A percentile compares a stretch with the other conserved stretches of the same genome.
Evolutionary conservation across 2,329 filamentous ascomycete species (phyloP).

Genomic region (Venturia carpophila): DNA sequence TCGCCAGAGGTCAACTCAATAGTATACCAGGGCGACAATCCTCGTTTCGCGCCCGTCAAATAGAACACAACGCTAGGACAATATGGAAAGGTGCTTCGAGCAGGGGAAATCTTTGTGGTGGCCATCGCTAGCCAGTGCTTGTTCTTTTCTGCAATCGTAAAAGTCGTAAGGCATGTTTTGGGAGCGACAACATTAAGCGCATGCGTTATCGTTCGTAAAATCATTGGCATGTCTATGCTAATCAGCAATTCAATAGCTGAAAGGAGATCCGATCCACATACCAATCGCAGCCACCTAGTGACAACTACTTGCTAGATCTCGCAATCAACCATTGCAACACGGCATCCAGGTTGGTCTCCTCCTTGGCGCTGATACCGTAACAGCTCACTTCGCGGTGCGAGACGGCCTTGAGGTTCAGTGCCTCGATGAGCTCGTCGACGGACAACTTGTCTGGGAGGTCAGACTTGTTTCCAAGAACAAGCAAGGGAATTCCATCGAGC

Average conservation of each 20-base stretch:
- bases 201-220: constrained; percentile 11
- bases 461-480: constrained; percentile 95
- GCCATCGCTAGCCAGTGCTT: constrained; percentile 15
- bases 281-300: neutral
- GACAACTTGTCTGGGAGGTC: constrained; percentile 85
- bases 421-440: constrained; percentile 92
- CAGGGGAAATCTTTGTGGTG: constrained; percentile 9
- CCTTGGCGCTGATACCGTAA: constrained; percentile 97
- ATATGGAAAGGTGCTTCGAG: constrained; percentile 10
- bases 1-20: neutral
- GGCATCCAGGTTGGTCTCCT: constrained; percentile 96
- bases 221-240: neutral
- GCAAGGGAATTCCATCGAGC: constrained; percentile 79
- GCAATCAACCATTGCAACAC: constrained; percentile 89
- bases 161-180: constrained; percentile 13
- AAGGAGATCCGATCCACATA: neutral
- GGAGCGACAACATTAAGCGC: constrained; percentile 9
- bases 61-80: neutral
- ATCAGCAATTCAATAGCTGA: neutral
- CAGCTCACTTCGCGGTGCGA: constrained; percentile 92
- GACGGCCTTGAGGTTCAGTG: constrained; percentile 81
- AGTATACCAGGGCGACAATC: neutral
- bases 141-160: constrained; percentile 13
- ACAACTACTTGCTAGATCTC: constrained; percentile 16
- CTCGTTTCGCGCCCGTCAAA: neutral